phyloP scores from a whole-genome alignment of 495 filamentous ascomycete species.

The Terfezia claveryi region DNA sequence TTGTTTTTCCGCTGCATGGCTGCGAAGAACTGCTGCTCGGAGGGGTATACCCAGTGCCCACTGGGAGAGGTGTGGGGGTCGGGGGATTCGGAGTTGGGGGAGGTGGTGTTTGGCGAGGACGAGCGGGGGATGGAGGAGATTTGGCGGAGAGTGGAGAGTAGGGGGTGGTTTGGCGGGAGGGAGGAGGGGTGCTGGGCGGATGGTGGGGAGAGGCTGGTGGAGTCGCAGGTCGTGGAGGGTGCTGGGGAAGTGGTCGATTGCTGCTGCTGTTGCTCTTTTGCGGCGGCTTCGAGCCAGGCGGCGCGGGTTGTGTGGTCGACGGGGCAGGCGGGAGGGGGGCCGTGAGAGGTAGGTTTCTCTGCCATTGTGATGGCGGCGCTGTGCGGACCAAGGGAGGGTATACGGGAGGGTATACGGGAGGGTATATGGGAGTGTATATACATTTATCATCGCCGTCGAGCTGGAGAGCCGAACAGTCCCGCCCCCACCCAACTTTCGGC shows the following conservation, averaged over 20 bases:
- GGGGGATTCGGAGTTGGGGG: conserved; percentile 19
- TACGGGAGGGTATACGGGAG: no score
- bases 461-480: no score
- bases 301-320: conserved; percentile 73
- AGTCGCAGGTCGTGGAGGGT: conserved; percentile 18
- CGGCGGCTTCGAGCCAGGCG: conserved; percentile 38
- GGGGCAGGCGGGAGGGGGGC: conserved; percentile 39
- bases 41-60: conserved; percentile 94
- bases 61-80: conserved; percentile 20
- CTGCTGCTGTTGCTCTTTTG: conserved; percentile 8
- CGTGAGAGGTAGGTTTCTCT: neutral
- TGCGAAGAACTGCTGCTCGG: conserved; percentile 86
- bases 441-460: no score
- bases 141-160: conserved; percentile 42
- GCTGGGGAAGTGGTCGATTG: conserved; percentile 9
- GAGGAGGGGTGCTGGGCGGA: conserved; percentile 21
- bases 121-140: conserved; percentile 61
- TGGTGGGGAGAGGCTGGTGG: conserved; percentile 12
- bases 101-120: conserved; percentile 20
- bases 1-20: conserved; percentile 70
- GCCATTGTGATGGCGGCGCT: no score
- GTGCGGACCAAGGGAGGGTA: no score
- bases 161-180: conserved; percentile 21
- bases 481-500: no score
- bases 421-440: no score